phyloP scores from a whole-genome alignment of 345 rosid species.

The Gossypium ekmanianum region DNA sequence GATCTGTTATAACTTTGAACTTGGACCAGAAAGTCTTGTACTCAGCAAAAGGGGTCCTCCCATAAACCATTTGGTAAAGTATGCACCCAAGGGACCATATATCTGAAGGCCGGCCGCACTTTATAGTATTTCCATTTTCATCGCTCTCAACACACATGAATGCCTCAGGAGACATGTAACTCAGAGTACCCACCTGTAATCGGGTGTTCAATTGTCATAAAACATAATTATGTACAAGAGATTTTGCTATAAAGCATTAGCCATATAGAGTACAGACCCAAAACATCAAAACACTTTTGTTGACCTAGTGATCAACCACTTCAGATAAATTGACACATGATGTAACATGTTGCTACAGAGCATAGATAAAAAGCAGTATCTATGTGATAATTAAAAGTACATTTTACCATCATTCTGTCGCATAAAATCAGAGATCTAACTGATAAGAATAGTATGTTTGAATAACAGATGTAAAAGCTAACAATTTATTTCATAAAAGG shows the following conservation, averaged over 20 bases:
- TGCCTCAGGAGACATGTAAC: slow-evolving; percentile 99
- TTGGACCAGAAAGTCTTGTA: slow-evolving; percentile 96
- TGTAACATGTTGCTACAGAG: neutral
- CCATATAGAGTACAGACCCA: neutral
- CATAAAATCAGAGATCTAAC: neutral
- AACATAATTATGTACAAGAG: neutral
- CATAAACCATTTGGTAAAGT: slow-evolving; percentile 96
- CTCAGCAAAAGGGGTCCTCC: slow-evolving; percentile 92
- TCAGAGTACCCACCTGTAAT: slow-evolving; percentile 86
- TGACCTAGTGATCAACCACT: neutral
- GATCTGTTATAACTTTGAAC: slow-evolving; percentile 95
- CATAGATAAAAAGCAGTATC: slow-evolving; percentile 1
- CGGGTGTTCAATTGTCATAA: neutral
- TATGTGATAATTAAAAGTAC: neutral
- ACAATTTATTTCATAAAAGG: neutral
- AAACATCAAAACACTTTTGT: neutral
- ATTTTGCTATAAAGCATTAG: neutral
- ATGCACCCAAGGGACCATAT: slow-evolving; percentile 99
- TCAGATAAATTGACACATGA: neutral
- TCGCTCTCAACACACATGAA: slow-evolving; percentile 94
- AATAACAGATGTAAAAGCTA: too few relatives aligned
- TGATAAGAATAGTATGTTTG: neutral
- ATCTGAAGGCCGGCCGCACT: slow-evolving; percentile 96
- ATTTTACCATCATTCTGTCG: neutral
- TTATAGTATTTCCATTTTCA: slow-evolving; percentile 82